phyloP scores from a whole-genome alignment of 257 asterid genomes.

The Coffea canephora region DNA sequence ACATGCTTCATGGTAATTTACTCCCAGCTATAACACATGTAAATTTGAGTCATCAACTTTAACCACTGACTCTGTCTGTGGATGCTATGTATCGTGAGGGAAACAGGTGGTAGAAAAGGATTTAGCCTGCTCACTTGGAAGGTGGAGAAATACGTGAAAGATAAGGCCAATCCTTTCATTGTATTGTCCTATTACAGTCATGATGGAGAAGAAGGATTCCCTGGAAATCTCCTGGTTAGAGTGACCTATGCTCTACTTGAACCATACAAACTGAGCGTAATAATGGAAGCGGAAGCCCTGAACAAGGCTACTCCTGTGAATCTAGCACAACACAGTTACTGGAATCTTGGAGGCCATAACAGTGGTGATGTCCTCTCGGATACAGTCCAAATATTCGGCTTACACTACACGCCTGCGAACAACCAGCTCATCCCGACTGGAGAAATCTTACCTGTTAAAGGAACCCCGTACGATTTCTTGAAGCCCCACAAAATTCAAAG shows the following conservation, averaged over 20 bases:
- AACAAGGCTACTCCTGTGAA: slow-evolving; percentile 79
- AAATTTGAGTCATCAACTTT: background rate
- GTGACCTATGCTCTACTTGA: slow-evolving; percentile 52
- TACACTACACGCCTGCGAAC: slow-evolving; percentile 56
- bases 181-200: slow-evolving; percentile 56
- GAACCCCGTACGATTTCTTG: slow-evolving; percentile 67
- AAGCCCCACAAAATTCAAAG: slow-evolving; percentile 40
- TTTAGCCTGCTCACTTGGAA: slow-evolving; percentile 68
- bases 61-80: too few species aligned
- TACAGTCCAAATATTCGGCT: slow-evolving; percentile 53
- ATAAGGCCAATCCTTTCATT: slow-evolving; percentile 45
- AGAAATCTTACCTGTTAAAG: slow-evolving; percentile 33
- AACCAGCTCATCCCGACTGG: slow-evolving; percentile 66
- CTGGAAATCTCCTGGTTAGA: slow-evolving; percentile 47
- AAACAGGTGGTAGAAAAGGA: slow-evolving; percentile 72
- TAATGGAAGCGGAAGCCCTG: slow-evolving; percentile 57
- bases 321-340: slow-evolving; percentile 75
- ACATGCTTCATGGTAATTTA: slow-evolving; percentile 68
- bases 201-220: slow-evolving; percentile 95
- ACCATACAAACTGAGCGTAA: slow-evolving; percentile 42
- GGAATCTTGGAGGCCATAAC: slow-evolving; percentile 80
- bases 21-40: background rate
- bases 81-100: background rate
- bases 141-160: slow-evolving; percentile 40
- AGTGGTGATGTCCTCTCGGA: slow-evolving; percentile 65